Conservation (phyloP, 352 stramenopile genomes). For the Elongisporangium prolatum region DNA sequence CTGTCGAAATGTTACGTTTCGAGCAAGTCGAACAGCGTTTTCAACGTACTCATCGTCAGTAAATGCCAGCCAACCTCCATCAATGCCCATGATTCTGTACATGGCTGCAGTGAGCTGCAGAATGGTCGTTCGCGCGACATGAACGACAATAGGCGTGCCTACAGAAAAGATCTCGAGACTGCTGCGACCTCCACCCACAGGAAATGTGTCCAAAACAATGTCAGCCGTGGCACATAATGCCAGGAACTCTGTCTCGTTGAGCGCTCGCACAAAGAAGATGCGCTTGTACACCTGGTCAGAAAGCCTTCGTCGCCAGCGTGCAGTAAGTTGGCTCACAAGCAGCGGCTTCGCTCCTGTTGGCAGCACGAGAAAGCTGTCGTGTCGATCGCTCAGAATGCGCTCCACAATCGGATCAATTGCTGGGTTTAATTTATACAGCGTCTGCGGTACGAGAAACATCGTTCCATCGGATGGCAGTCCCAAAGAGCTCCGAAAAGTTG, state of each 20-base stretch:
- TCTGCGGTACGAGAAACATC: conserved; percentile 62
- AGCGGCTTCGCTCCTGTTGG: conserved; percentile 18
- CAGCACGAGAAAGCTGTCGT: conserved; percentile 32
- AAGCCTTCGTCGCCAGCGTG: conserved; percentile 21
- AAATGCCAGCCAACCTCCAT: conserved; percentile 18
- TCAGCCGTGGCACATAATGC: conserved; percentile 33
- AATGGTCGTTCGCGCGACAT: conserved; percentile 39
- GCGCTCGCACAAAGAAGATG: conserved; percentile 39
- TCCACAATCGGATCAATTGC: conserved; percentile 50
- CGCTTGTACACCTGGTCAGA: conserved; percentile 15
- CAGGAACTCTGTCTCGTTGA: conserved; percentile 39
- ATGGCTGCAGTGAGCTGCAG: conserved; percentile 57
- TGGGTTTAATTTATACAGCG: conserved; percentile 66
- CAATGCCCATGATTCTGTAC: conserved; percentile 50
- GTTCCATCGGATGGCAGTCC: conserved; percentile 11
- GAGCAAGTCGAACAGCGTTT: conserved; percentile 20
- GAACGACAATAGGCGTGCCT: conserved; percentile 53
- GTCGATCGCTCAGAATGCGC: conserved; percentile 18
- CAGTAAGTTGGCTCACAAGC: conserved; percentile 21
- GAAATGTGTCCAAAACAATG: conserved; percentile 59
- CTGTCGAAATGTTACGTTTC: conserved; percentile 10
- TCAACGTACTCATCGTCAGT: conserved; percentile 20
- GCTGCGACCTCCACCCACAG: conserved; percentile 50
- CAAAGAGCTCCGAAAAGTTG: conserved; percentile 3
- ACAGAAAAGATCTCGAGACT: conserved; percentile 61